Conservation (phyloP, 2,329 filamentous ascomycete species). For the Arthroderma sp. region DNA sequence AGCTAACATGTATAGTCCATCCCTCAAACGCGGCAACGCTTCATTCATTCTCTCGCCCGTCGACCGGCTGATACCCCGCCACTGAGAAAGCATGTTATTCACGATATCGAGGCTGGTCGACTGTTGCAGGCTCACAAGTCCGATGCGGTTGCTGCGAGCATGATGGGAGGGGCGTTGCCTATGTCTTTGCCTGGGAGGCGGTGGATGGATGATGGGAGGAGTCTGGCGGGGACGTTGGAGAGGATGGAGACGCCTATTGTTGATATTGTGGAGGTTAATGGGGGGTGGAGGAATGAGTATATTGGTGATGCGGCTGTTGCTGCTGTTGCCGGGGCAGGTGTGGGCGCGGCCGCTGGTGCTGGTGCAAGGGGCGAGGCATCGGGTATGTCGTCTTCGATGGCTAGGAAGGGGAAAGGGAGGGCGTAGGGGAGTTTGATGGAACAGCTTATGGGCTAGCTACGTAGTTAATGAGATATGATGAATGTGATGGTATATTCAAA, state of each 20-base stretch:
- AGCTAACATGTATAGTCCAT: constrained; percentile 21
- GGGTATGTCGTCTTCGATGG: neutral
- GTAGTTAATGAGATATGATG: neutral
- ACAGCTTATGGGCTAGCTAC: neutral
- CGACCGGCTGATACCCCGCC: constrained; percentile 3
- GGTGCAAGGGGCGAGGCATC: neutral
- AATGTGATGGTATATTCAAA: neutral
- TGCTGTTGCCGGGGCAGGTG: neutral
- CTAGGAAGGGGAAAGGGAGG: neutral
- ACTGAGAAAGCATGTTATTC: neutral
- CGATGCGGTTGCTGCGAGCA: neutral
- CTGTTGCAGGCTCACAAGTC: neutral
- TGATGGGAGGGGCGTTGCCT: neutral
- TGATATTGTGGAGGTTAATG: constrained; percentile 15
- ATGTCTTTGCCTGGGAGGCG: neutral
- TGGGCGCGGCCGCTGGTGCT: neutral
- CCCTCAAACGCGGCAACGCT: constrained; percentile 29
- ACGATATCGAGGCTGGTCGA: neutral
- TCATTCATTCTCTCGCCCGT: constrained; percentile 25
- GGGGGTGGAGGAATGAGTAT: constrained; percentile 9
- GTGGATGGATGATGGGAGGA: neutral
- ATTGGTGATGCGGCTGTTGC: too few species aligned
- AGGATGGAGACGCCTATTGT: constrained; percentile 8
- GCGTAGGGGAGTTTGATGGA: neutral
- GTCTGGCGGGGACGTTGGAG: neutral